A percentile compares a stretch with the other conserved stretches of the same genome.
These are phyloP conservation scores for Paecilomyces fulvus DNA, from an alignment of 2,329 filamentous ascomycete species.

Conservation along the genomic window DNA sequence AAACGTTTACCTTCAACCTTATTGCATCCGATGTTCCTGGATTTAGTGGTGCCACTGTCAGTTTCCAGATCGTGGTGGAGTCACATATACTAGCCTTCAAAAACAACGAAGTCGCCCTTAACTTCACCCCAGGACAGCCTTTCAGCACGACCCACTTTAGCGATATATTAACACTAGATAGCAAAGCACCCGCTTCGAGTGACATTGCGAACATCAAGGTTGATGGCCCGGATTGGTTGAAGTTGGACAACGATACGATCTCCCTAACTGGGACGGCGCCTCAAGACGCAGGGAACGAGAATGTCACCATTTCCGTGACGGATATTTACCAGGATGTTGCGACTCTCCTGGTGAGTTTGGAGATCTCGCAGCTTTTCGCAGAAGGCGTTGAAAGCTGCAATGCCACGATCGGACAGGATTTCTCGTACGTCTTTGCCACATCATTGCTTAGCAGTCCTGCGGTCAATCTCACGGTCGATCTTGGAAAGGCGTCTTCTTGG, in stretches of 20 bases:
- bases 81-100: conserved; percentile 60
- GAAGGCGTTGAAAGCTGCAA: conserved; percentile 38
- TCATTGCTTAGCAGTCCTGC: conserved; percentile 34
- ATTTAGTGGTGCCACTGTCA: conserved; percentile 58
- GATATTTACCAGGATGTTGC: conserved; percentile 55
- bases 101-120: conserved; percentile 48
- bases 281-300: conserved; percentile 48
- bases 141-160: conserved; percentile 48
- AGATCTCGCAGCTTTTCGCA: conserved; percentile 36
- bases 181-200: conserved; percentile 38
- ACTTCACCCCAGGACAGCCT: conserved; percentile 45
- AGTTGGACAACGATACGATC: conserved; percentile 55
- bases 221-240: conserved; percentile 60
- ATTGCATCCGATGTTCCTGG: conserved; percentile 74
- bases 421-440: conserved; percentile 41
- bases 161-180: conserved; percentile 51
- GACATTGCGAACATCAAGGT: conserved; percentile 47
- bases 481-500: conserved; percentile 39
- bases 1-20: conserved; percentile 62
- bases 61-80: conserved; percentile 65
- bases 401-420: conserved; percentile 41
- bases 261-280: conserved; percentile 58
- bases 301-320: conserved; percentile 52
- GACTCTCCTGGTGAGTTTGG: conserved; percentile 46
- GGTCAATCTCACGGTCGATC: conserved; percentile 35